These are phyloP conservation scores for Populus hybrid DNA, from an alignment of 441 rosid genomes.

Conservation along the genomic window DNA sequence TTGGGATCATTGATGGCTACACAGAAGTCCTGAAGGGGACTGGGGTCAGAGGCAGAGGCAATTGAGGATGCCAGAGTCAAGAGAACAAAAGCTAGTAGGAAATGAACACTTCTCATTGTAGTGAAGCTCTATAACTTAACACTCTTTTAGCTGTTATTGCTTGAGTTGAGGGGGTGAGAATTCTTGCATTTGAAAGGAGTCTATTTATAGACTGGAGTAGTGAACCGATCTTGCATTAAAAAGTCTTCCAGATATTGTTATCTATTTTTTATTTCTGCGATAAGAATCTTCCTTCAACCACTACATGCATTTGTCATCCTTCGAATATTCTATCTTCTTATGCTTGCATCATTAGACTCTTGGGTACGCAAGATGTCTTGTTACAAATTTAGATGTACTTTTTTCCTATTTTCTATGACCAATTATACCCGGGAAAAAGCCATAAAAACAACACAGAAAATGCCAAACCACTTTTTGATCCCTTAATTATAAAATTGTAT, in stretches of 20 bases:
- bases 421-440: too few relatives aligned
- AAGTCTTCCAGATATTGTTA: background rate
- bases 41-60: background rate
- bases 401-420: too few relatives aligned
- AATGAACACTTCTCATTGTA: background rate
- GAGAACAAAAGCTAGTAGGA: background rate
- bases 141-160: background rate
- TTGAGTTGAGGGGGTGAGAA: background rate
- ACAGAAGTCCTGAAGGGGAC: slow-evolving; percentile 4
- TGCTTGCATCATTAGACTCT: too few relatives aligned
- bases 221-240: background rate
- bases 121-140: background rate
- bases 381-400: too few relatives aligned
- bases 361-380: too few relatives aligned
- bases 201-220: background rate
- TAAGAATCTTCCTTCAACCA: background rate
- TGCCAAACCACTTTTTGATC: too few relatives aligned
- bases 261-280: background rate
- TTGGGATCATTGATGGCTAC: background rate
- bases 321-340: too few relatives aligned
- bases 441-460: too few relatives aligned
- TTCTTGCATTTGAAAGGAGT: background rate
- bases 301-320: background rate
- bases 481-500: too few relatives aligned
- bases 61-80: background rate